phyloP scores from a whole-genome alignment of 495 filamentous ascomycete species.

The Cercophora samala region DNA sequence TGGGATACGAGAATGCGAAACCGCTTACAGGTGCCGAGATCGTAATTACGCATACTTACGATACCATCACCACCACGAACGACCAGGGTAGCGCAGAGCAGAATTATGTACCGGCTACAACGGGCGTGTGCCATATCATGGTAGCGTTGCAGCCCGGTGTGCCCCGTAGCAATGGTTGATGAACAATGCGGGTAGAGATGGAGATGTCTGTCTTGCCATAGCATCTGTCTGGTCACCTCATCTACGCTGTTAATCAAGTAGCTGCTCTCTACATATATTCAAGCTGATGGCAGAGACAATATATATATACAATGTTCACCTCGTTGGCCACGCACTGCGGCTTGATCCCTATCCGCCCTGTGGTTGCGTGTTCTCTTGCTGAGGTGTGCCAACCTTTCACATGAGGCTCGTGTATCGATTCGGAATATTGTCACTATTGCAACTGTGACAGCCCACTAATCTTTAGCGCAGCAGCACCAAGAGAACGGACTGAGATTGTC shows the following conservation, averaged over 20 bases:
- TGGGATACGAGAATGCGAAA: not conserved
- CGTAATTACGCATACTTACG: not conserved
- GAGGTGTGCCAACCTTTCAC: not conserved
- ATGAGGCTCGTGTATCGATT: not conserved
- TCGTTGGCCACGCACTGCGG: too few relatives aligned
- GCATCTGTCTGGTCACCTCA: not conserved
- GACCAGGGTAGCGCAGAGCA: too few relatives aligned
- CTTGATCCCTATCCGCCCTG: not conserved
- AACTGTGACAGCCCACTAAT: not conserved
- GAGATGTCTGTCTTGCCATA: not conserved
- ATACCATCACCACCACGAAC: not conserved
- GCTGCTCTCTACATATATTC: not conserved
- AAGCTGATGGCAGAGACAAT: not conserved
- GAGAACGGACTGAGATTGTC: slow-evolving; percentile 1
- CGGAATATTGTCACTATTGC: not conserved
- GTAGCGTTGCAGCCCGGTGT: slow-evolving; percentile 6
- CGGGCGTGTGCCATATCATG: slow-evolving; percentile 8
- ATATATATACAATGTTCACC: too few relatives aligned
- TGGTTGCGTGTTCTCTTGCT: not conserved
- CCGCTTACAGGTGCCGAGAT: not conserved
- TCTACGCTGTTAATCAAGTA: too few relatives aligned
- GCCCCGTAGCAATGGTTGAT: slow-evolving; percentile 7
- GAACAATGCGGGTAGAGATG: slow-evolving; percentile 3
- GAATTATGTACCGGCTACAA: slow-evolving; percentile 1
- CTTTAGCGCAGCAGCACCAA: slow-evolving; percentile 2